A percentile compares a stretch with the other conserved stretches of the same genome.
phyloP scores from a whole-genome alignment of 495 filamentous ascomycete species.

The Aspergillus campestris region DNA sequence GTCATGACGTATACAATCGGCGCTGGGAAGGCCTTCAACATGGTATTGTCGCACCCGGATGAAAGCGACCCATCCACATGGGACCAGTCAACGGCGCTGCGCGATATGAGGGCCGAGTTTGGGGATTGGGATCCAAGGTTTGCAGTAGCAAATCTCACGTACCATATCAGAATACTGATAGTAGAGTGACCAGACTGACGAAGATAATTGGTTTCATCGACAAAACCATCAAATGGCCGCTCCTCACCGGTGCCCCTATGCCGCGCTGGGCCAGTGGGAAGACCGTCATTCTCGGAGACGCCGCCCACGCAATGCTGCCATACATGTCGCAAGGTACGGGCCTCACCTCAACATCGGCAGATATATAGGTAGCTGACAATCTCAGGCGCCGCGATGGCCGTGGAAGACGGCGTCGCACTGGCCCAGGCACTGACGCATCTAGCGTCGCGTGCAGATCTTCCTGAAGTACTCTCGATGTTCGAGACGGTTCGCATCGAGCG shows the following conservation, averaged over 20 bases:
- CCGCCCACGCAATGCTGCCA: conserved; percentile 44
- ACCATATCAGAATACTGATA: too few species aligned
- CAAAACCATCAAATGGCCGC: conserved; percentile 32
- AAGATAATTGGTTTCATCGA: conserved; percentile 34
- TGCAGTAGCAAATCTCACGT: background rate
- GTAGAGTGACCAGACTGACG: conserved; percentile 8
- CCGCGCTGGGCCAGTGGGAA: conserved; percentile 24
- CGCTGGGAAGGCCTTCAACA: conserved; percentile 38
- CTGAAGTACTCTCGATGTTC: conserved; percentile 13
- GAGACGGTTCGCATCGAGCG: conserved; percentile 21
- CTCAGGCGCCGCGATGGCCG: conserved; percentile 37
- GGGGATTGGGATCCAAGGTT: conserved; percentile 31
- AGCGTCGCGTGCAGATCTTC: conserved; percentile 3
- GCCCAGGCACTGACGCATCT: conserved; percentile 17
- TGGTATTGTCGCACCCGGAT: conserved; percentile 43
- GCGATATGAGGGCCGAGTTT: conserved; percentile 33
- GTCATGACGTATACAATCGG: conserved; percentile 46
- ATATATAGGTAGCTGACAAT: background rate
- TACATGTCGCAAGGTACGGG: conserved; percentile 38
- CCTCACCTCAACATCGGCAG: background rate
- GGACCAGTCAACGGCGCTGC: conserved; percentile 25
- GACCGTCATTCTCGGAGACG: conserved; percentile 37
- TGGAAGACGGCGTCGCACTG: conserved; percentile 32
- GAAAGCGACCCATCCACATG: conserved; percentile 28
- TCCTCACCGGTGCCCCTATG: conserved; percentile 23